Conservation (phyloP, 352 stramenopile species). For the Stramenopiles sp. region DNA sequence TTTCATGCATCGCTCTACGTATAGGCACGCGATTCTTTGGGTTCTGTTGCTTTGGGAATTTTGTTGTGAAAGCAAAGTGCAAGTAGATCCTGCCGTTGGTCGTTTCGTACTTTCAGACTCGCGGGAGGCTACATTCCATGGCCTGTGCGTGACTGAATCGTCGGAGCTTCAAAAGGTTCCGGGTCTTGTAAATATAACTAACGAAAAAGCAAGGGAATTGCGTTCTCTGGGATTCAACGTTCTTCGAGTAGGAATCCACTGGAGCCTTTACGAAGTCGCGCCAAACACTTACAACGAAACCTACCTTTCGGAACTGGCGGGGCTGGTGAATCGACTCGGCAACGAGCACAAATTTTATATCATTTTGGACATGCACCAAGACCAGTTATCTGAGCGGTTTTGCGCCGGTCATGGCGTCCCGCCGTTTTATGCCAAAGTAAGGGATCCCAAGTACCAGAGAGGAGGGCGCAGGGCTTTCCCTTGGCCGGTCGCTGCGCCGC, state of each 20-base stretch:
- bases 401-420: slow-evolving; percentile 22
- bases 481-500: slow-evolving; percentile 16
- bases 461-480: slow-evolving; percentile 17
- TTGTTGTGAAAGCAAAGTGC: not conserved
- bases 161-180: not conserved
- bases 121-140: not conserved
- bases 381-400: slow-evolving; percentile 16
- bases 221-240: not conserved
- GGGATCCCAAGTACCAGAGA: not conserved
- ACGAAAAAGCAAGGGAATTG: not conserved
- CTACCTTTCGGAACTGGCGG: slow-evolving; percentile 15
- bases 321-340: slow-evolving; percentile 15
- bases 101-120: not conserved
- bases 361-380: slow-evolving; percentile 25
- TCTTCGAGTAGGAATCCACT: slow-evolving; percentile 14
- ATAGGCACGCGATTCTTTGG: no score
- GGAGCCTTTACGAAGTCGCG: slow-evolving; percentile 13
- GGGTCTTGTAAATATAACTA: not conserved
- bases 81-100: not conserved
- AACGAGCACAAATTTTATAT: slow-evolving; percentile 18
- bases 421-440: slow-evolving; percentile 12
- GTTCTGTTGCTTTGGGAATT: not conserved
- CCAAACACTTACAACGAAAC: slow-evolving; percentile 18
- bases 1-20: no score
- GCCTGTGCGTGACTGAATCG: not conserved